Base-by-base conservation (phyloP, 768 basidiomycete genomes). In the Amanita exitialis region DNA sequence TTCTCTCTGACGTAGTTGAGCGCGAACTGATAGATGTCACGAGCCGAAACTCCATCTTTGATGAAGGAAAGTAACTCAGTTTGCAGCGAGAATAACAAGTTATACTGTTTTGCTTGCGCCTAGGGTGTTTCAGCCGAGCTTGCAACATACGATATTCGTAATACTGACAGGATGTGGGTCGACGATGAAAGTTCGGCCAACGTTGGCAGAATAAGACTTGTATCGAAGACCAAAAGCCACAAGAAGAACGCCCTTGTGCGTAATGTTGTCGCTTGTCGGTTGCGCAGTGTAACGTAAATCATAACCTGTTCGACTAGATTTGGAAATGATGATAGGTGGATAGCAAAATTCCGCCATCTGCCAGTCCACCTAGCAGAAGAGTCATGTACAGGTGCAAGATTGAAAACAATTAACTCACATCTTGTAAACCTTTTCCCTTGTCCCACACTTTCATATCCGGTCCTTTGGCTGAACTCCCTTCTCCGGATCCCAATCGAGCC, bases 381-480 rank as follows among this genome's bases (percentile, higher is more conserved):
- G 47, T 21, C 54, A 37, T 18, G 9, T 36, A 49, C 3, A 51
- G 50, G 28, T 38, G 46, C 36, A 45, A 52, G 13, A 47, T 39
- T 16, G 36, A 44, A 36, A 50, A 23, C 35, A 39, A 35, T 34
- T 48, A 8, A 73, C 87, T 59, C 58, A 92, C 92, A 46, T 90
- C 84, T 51, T 74, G 79, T 30, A 90, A 62, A 5, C 78, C 80
- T 44, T 83, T 82, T 12, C 80, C 85, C 61, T 88, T 83, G 59
- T 74, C 78, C 93, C 95, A 97, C 15, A 95, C 80, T 62, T 84
- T 91, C 83, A 86, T 90, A 63, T 97, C 93, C 4, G 92, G 90
- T 2, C 85, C 85, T 60, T 89, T 91, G 2, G 79, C 81, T 53
- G 75, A 75, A 38, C 75, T 79, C 15, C 83, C 88, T 58, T 87